Evolutionary conservation across 108 stramenopile species (phyloP), one percentile per base, ranked within the genome.

Genomic region (Cyclotella sp.): DNA sequence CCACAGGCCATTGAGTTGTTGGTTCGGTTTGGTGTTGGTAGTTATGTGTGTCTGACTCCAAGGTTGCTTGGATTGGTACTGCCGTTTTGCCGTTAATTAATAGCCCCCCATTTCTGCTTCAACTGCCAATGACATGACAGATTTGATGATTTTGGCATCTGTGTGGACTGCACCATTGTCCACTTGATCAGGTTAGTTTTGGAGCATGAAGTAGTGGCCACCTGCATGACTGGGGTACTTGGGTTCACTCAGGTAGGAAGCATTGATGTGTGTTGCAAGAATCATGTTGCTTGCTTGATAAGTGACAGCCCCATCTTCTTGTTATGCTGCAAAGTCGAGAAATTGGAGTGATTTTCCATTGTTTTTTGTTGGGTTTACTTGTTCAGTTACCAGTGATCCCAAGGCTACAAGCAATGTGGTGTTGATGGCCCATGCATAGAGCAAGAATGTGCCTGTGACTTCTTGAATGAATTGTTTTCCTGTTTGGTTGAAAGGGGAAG

Each of bases 101-200:
- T 9, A 73, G 64, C 63, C 82, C 19, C 82, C 83, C 9, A 82
- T 45, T 62, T 88, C 85, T 0, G 85, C 84, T 70, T 88, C 85
- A 24, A 72, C 65, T 27, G 85, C 78, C 10, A 73, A 75, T n/a
- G 82, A 60, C 57, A 77, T 55, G 0, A 84, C 85, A 15, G 45
- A 14, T 63, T 68, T 67, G 22, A 86, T 65, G 40, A 81, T 81
- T 30, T 63, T 47, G n/a, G 57, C 29, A 24, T 66, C 40, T 21
- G 39, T 58, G 55, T 49, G 67, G 45, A 88, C 51, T 47, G 74
- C 47, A 30, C 78, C 77, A 63, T 88, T 85, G 68, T 43, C 21
- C 11, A 41, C 43, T 0, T 40, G 63, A 8, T 73, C 7, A 11
- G 59, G 22, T 13, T 46, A 8, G 22, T 54, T 47, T 63, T 46